Evolutionary conservation across 805 yeast genomes (phyloP).

Genomic region (Cyberlindnera japonica): DNA sequence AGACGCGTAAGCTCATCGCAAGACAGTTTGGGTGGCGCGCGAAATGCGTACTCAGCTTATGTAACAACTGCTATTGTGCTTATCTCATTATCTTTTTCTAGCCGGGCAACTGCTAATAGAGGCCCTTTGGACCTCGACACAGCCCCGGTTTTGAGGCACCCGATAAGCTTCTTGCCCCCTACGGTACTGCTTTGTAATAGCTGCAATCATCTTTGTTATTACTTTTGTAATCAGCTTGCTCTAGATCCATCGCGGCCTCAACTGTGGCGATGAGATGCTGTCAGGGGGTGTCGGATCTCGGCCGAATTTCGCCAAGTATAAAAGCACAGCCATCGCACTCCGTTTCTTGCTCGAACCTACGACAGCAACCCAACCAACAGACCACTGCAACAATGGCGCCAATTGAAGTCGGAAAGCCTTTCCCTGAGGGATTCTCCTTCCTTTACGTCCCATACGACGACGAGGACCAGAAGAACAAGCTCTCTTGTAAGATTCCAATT

Average conservation of each 20-base stretch:
- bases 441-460: constrained; percentile 27
- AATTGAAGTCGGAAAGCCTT: constrained; percentile 23
- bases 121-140: no score
- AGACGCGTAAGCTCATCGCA: background rate
- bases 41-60: background rate
- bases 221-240: no score
- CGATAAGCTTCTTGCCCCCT: no score
- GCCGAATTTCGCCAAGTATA: no score
- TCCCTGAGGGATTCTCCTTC: constrained; percentile 30
- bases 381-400: constrained; percentile 1
- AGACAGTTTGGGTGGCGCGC: background rate
- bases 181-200: no score
- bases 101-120: no score
- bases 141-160: no score
- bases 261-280: no score
- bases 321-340: background rate
- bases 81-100: no score
- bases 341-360: background rate
- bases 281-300: no score
- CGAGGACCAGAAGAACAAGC: constrained; percentile 25
- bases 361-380: background rate
- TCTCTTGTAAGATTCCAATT: constrained; percentile 26
- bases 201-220: no score
- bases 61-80: background rate
- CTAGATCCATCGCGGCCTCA: no score